These are phyloP conservation scores for Circinella minor DNA, from an alignment of 371 early-diverging fungal species.

Conservation along the genomic window DNA sequence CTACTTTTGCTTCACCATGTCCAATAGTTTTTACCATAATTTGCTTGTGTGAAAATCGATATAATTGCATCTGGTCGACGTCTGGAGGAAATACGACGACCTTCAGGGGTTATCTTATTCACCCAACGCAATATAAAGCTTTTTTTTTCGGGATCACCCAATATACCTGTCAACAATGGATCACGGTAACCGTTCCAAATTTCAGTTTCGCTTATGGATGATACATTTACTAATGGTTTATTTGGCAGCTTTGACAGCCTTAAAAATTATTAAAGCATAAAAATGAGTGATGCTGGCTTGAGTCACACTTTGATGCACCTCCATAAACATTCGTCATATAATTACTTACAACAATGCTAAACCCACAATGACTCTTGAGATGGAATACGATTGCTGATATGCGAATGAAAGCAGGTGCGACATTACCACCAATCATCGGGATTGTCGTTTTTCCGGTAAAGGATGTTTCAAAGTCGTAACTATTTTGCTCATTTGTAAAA, in stretches of 20 bases:
- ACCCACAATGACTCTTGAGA: slow-evolving; percentile 3
- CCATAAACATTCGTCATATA: slow-evolving; percentile 1
- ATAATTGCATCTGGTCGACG: slow-evolving; percentile 9
- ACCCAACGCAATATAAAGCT: slow-evolving; percentile 8
- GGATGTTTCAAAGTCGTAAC: not conserved
- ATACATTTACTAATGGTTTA: not conserved
- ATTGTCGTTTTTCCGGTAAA: not conserved
- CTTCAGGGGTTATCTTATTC: slow-evolving; percentile 6
- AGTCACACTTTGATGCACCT: not conserved
- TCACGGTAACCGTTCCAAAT: slow-evolving; percentile 7
- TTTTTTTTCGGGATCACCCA: slow-evolving; percentile 10
- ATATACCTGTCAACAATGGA: not conserved
- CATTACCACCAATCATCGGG: not conserved
- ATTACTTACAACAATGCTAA: slow-evolving; percentile 9
- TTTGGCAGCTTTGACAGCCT: slow-evolving; percentile 1
- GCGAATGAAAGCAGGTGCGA: slow-evolving; percentile 9
- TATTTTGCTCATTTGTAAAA: not conserved
- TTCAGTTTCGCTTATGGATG: not conserved
- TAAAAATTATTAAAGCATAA: not conserved
- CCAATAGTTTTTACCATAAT: slow-evolving; percentile 11
- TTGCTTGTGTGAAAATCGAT: not conserved
- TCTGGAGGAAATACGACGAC: not conserved
- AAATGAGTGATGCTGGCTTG: not conserved
- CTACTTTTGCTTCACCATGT: slow-evolving; percentile 19
- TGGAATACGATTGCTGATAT: not conserved